These are phyloP conservation scores for Ophiostoma pallidulum DNA, from an alignment of 2,329 filamentous ascomycete genomes.

Conservation along the genomic window DNA sequence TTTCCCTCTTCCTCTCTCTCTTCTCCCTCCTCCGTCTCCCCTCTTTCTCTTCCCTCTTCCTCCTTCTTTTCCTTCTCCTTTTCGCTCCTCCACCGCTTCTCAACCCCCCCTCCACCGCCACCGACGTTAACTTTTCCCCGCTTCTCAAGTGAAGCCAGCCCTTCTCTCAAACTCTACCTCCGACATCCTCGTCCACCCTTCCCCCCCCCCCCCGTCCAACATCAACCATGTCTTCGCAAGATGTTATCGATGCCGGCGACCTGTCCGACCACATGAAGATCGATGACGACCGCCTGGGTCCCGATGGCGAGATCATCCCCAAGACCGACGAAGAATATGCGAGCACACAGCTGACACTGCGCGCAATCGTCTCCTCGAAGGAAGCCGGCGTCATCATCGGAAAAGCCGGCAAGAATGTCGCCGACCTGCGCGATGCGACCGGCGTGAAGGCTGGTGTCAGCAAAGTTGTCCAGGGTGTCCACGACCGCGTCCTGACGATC, in stretches of 20 bases:
- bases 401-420: constrained; percentile 97
- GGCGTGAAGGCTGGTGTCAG: constrained; percentile 96
- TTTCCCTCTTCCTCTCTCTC: constrained; percentile 20
- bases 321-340: constrained; percentile 98
- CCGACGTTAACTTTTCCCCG: constrained; percentile 15
- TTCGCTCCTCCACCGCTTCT: not conserved
- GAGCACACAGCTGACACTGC: constrained; percentile 81
- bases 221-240: too few species aligned
- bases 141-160: constrained; percentile 11
- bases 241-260: constrained; percentile 52
- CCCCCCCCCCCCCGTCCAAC: too few species aligned
- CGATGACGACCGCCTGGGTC: constrained; percentile 54
- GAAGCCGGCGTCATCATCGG: constrained; percentile 98
- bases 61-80: not conserved
- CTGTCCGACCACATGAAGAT: constrained; percentile 57
- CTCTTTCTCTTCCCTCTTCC: not conserved
- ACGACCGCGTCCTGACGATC: constrained; percentile 93
- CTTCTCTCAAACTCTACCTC: constrained; percentile 3
- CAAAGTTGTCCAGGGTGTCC: constrained; percentile 96
- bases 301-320: constrained; percentile 68
- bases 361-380: constrained; percentile 97
- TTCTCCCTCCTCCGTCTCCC: constrained; percentile 13
- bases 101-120: not conserved
- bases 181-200: constrained; percentile 12
- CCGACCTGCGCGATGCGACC: constrained; percentile 92